phyloP scores from a whole-genome alignment of 192 early-diverging fungal species.

The Gryganskiella cystojenkinii region DNA sequence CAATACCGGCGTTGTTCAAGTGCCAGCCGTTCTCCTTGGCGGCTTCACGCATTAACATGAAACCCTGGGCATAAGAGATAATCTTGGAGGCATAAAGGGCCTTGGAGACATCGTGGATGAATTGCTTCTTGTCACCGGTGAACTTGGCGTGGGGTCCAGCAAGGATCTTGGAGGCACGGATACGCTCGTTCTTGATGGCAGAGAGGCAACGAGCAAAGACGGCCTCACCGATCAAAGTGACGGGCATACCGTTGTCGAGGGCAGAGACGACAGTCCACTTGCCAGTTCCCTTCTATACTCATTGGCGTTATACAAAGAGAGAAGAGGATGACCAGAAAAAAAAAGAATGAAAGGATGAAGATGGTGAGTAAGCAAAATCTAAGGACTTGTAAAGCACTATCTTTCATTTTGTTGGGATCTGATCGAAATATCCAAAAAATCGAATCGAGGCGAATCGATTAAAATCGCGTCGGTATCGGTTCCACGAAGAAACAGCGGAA shows the following conservation, averaged over 20 bases:
- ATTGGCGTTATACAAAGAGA: constrained; percentile 6
- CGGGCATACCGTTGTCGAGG: constrained; percentile 94
- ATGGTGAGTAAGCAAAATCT: too few relatives aligned
- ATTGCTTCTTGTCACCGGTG: constrained; percentile 88
- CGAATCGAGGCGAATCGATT: too few relatives aligned
- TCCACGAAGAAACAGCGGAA: too few relatives aligned
- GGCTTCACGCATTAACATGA: constrained; percentile 98
- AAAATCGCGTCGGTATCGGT: too few relatives aligned
- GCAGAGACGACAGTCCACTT: constrained; percentile 99
- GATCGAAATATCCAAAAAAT: neutral
- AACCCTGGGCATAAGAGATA: constrained; percentile 98
- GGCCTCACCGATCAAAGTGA: constrained; percentile 98
- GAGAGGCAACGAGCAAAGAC: constrained; percentile 98
- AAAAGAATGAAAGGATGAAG: neutral
- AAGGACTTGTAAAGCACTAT: neutral
- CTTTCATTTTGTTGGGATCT: neutral
- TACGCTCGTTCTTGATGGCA: constrained; percentile 95
- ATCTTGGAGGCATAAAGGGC: constrained; percentile 98
- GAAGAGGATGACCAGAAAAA: neutral
- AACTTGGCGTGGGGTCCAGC: constrained; percentile 77
- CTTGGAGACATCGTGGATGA: constrained; percentile 90
- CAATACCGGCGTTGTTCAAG: constrained; percentile 97
- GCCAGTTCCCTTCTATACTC: constrained; percentile 87
- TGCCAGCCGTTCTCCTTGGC: constrained; percentile 93
- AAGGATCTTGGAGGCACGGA: constrained; percentile 88